Evolutionary conservation across 2,329 filamentous ascomycete species (phyloP).

Genomic region (Ceratocystis papillata): DNA sequence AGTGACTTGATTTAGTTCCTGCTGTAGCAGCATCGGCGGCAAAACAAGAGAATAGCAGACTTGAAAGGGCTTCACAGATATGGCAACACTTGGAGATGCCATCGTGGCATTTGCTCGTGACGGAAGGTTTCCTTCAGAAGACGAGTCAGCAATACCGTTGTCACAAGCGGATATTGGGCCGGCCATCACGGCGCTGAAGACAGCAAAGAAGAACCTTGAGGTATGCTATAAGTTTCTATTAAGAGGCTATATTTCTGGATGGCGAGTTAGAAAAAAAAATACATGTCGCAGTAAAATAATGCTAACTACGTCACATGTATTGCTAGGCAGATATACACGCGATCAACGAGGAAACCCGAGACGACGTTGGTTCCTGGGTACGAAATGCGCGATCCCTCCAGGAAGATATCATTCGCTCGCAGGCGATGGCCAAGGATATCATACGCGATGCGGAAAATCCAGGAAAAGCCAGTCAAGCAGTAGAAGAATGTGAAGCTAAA

Average conservation of each 20-base stretch:
- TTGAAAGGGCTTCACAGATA: background rate
- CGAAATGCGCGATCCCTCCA: constrained; percentile 72
- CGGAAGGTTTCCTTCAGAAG: constrained; percentile 34
- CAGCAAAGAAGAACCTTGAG: constrained; percentile 34
- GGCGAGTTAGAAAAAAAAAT: background rate
- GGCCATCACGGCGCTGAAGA: constrained; percentile 33
- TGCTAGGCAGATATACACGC: constrained; percentile 57
- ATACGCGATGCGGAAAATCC: constrained; percentile 62
- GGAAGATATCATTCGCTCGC: constrained; percentile 71
- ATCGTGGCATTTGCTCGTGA: constrained; percentile 36
- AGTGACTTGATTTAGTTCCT: background rate
- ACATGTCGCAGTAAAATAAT: background rate
- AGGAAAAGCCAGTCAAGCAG: constrained; percentile 42
- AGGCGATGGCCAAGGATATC: constrained; percentile 69
- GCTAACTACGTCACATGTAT: constrained; percentile 11
- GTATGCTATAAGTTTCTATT: constrained; percentile 27
- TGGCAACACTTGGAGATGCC: constrained; percentile 32
- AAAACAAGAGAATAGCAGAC: background rate
- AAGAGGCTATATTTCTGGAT: background rate
- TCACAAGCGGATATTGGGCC: constrained; percentile 34
- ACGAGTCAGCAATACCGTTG: constrained; percentile 32
- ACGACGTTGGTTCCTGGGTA: constrained; percentile 79
- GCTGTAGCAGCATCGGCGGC: background rate
- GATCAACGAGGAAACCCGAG: constrained; percentile 65
- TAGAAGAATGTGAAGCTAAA: constrained; percentile 44